phyloP scores from a whole-genome alignment of 129 eudicot species.

The Deinandra increscens region DNA sequence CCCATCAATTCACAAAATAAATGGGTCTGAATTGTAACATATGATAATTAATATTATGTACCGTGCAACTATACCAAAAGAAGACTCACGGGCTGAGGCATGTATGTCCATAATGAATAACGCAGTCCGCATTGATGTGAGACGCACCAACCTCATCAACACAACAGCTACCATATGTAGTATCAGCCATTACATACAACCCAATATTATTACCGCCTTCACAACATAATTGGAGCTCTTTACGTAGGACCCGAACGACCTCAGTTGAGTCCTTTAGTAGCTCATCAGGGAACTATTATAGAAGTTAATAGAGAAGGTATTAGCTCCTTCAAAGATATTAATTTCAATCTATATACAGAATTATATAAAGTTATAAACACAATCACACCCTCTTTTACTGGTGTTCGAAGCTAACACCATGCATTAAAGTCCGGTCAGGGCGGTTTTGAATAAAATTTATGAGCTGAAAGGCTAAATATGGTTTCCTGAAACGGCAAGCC shows the following conservation, averaged over 20 bases:
- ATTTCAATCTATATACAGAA: neutral
- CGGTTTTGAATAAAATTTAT: too few species aligned
- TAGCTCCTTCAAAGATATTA: constrained; percentile 1
- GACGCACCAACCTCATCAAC: constrained; percentile 96
- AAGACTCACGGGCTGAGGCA: constrained; percentile 85
- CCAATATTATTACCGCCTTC: constrained; percentile 38
- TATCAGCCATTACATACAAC: constrained; percentile 96
- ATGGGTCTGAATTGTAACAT: neutral
- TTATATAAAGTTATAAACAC: neutral
- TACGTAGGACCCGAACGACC: constrained; percentile 57
- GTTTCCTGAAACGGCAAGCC: too few species aligned
- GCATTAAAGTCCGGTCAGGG: neutral
- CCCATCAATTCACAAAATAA: neutral
- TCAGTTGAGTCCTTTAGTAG: constrained; percentile 72
- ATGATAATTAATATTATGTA: neutral
- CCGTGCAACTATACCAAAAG: constrained; percentile 8
- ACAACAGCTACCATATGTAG: constrained; percentile 92
- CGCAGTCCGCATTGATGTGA: constrained; percentile 89
- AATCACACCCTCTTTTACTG: neutral
- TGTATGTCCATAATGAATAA: constrained; percentile 90
- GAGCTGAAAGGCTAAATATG: too few species aligned
- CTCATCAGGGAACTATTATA: constrained; percentile 81
- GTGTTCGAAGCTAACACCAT: neutral
- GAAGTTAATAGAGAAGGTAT: neutral
- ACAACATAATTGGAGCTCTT: constrained; percentile 39